Conservation (phyloP, 2,329 filamentous ascomycete species). For the Cladobotryum mycophilum region DNA sequence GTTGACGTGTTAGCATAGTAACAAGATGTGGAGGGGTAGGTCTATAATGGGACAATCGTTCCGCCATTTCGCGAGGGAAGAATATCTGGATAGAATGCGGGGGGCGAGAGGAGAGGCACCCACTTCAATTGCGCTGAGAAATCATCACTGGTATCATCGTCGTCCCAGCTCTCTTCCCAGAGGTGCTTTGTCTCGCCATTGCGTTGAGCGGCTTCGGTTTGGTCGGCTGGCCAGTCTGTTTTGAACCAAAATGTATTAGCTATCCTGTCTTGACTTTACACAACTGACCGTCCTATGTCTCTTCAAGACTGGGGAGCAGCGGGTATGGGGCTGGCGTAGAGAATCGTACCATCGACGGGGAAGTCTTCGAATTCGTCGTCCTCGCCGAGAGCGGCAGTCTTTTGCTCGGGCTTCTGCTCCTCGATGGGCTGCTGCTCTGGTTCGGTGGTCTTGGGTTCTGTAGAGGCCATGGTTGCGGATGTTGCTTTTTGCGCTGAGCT, state of each 20-base stretch:
- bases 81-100: background rate
- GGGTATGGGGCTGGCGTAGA: background rate
- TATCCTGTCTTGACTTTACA: background rate
- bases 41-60: too few species aligned
- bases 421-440: conserved; percentile 19
- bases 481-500: conserved; percentile 4
- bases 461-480: conserved; percentile 19
- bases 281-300: too few species aligned
- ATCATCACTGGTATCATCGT: conserved; percentile 94
- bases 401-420: conserved; percentile 34
- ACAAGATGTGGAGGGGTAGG: background rate
- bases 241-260: background rate
- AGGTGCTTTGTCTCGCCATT: conserved; percentile 68
- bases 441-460: conserved; percentile 25
- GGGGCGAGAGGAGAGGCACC: conserved; percentile 27
- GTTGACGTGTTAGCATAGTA: conserved; percentile 13
- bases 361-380: conserved; percentile 99
- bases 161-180: conserved; percentile 99
- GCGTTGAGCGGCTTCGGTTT: conserved; percentile 71
- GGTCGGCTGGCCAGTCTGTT: conserved; percentile 86
- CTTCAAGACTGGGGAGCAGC: too few species aligned
- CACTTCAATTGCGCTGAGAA: conserved; percentile 93
- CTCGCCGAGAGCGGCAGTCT: conserved; percentile 71
- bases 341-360: conserved; percentile 74
- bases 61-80: background rate